These are phyloP conservation scores for Xylaria sp. DNA, from an alignment of 2,329 filamentous ascomycete genomes.

Conservation along the genomic window DNA sequence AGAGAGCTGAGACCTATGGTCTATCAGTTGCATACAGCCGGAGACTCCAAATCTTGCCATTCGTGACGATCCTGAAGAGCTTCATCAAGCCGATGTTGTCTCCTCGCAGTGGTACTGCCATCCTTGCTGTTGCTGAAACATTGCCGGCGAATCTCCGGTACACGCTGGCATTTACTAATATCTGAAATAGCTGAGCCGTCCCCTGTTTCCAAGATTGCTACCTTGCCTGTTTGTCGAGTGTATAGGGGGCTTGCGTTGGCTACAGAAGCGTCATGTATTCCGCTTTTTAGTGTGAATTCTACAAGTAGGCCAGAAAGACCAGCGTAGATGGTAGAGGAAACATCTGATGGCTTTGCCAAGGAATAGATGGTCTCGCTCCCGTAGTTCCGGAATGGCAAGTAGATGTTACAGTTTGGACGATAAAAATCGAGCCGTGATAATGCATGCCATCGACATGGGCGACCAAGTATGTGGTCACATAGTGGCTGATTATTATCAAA, in stretches of 20 bases:
- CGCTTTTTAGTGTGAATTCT: constrained; percentile 53
- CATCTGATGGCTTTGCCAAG: constrained; percentile 58
- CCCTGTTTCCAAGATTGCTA: constrained; percentile 48
- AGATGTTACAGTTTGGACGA: constrained; percentile 61
- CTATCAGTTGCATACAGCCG: neutral
- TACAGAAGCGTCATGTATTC: constrained; percentile 6
- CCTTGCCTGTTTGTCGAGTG: constrained; percentile 30
- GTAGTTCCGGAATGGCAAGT: constrained; percentile 49
- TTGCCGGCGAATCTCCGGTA: constrained; percentile 43
- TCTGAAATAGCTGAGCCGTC: constrained; percentile 44
- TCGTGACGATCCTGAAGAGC: constrained; percentile 37
- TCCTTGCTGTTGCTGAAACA: constrained; percentile 21
- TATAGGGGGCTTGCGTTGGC: constrained; percentile 27
- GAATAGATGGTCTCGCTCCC: constrained; percentile 55
- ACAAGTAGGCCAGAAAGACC: constrained; percentile 60
- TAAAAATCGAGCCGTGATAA: constrained; percentile 56
- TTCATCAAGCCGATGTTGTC: constrained; percentile 43
- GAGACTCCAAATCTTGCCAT: constrained; percentile 16
- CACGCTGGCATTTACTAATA: constrained; percentile 42
- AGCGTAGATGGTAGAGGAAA: constrained; percentile 60
- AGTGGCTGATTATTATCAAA: constrained; percentile 30
- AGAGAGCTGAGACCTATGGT: neutral
- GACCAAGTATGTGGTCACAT: constrained; percentile 52
- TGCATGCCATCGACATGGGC: constrained; percentile 60
- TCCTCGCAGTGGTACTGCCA: constrained; percentile 18